Percentiles rank a stretch among this genome's conserved stretches.
These are phyloP conservation scores for Ceratopteris richardii DNA, from an alignment of 75 land plant species.

Conservation along the genomic window DNA sequence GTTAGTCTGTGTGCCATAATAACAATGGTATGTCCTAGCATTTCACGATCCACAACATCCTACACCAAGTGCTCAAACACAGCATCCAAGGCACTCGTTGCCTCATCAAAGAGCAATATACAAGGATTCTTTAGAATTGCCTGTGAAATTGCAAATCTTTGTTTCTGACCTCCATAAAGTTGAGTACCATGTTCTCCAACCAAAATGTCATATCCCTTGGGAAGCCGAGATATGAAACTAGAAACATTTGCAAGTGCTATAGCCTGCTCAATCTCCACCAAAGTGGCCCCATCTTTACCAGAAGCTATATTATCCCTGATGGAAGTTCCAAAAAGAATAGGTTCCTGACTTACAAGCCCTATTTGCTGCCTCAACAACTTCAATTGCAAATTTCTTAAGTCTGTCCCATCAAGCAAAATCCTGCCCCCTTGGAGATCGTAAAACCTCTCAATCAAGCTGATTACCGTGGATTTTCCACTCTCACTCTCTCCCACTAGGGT, in stretches of 20 bases:
- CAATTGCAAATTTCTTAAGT: constrained; percentile 4
- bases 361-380: constrained; percentile 14
- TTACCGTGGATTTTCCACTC: constrained; percentile 15
- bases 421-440: constrained; percentile 10
- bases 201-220: constrained; percentile 70
- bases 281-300: constrained; percentile 12
- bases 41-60: constrained; percentile 55
- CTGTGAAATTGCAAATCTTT: constrained; percentile 75
- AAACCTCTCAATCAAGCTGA: constrained; percentile 11
- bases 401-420: constrained; percentile 8
- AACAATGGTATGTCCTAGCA: constrained; percentile 60
- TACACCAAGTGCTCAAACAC: constrained; percentile 72
- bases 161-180: constrained; percentile 80
- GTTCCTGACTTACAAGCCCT: constrained; percentile 17
- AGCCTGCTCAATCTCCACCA: constrained; percentile 9
- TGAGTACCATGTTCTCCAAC: constrained; percentile 82
- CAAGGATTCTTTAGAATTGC: constrained; percentile 68
- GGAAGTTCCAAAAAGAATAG: constrained; percentile 6
- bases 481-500: constrained; percentile 17
- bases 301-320: constrained; percentile 9
- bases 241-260: constrained; percentile 9
- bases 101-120: constrained; percentile 75
- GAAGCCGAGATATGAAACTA: constrained; percentile 5
- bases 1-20: constrained; percentile 74
- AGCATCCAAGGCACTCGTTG: constrained; percentile 76